Conservation (phyloP, 75 land plant genomes). For the Pseudotsuga menziesii region DNA sequence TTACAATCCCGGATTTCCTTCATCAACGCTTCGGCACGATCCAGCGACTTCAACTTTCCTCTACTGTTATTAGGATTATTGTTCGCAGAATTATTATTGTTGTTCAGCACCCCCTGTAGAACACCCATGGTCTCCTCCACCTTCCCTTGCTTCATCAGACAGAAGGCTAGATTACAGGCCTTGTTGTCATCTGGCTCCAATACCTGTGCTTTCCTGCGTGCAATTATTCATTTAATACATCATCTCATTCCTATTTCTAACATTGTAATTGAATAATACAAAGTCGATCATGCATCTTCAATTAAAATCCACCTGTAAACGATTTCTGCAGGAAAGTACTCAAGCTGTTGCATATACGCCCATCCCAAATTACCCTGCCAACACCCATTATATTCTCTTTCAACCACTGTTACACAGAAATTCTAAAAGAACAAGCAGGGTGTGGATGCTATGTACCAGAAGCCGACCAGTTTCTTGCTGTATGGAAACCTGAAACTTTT, state of each 20-base stretch:
- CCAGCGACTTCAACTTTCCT: not conserved
- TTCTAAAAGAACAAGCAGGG: no score
- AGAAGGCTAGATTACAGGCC: conserved; percentile 20
- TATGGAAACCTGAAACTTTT: conserved; percentile 90
- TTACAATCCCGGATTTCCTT: not conserved
- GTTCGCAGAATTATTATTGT: not conserved
- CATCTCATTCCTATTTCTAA: no score
- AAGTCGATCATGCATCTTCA: no score
- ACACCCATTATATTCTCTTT: no score
- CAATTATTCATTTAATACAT: not conserved
- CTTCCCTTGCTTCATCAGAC: conserved; percentile 26
- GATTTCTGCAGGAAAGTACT: conserved; percentile 36
- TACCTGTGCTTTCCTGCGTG: conserved; percentile 22
- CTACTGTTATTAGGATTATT: no score
- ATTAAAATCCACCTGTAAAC: conserved; percentile 26
- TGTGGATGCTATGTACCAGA: conserved; percentile 41
- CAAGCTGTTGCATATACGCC: conserved; percentile 88
- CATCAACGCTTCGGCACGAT: not conserved
- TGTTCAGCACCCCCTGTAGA: not conserved
- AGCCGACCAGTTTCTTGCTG: conserved; percentile 83
- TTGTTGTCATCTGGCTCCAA: conserved; percentile 28
- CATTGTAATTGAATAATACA: no score
- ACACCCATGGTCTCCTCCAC: conserved; percentile 9
- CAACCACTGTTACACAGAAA: no score
- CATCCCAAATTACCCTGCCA: conserved; percentile 90